Evolutionary conservation across 108 stramenopile genomes (phyloP), one percentile per base, ranked within the genome.

Genomic region (Parietichytrium sp.): DNA sequence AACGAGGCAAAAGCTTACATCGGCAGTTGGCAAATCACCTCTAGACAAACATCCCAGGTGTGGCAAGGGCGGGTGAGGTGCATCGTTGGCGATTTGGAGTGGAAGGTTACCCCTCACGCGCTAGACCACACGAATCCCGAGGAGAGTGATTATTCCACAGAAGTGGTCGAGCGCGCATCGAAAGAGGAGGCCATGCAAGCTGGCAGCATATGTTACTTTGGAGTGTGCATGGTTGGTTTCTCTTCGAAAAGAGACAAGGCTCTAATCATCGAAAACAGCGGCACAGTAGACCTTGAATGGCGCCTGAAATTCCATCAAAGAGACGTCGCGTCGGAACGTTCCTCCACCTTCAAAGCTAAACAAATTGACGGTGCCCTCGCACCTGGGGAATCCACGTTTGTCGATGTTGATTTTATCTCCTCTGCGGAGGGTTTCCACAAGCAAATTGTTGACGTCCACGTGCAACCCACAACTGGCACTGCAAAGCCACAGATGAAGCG

Each of bases 201-300:
- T n/a, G n/a, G n/a, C n/a, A n/a, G n/a, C 29, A 23, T 23, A n/a
- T 45, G 61, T 25, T 72, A 72, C 42, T 72, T 72, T 72, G 61
- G 61, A 45, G 42, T 72, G 20, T 72, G 61, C 61, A 72, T 72
- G 61, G 61, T 72, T 6, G 20, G 45, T 45, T 45, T n/a, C 42
- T 33, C 36, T 23, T 72, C 45, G 10, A 31, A 45, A 0, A 33
- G 61, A 0, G 12, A 38, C 8, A 42, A n/a, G 15, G 61, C 61
- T 6, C 45, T 33, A 33, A 42, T 45, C 15, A n/a, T 72, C 61
- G 61, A 45, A 15, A 72, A 72, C 1, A 0, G 20, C 42, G 61
- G 61, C 8, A 72, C 61, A 10, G 42, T 72, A 6, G 33, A 72
- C 33, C 20, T 72, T 27, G 61, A 72, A 6, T 72, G 36, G 36